These are phyloP conservation scores for Fusarium newnesense DNA, from an alignment of 2,329 filamentous ascomycete genomes.

Conservation along the genomic window DNA sequence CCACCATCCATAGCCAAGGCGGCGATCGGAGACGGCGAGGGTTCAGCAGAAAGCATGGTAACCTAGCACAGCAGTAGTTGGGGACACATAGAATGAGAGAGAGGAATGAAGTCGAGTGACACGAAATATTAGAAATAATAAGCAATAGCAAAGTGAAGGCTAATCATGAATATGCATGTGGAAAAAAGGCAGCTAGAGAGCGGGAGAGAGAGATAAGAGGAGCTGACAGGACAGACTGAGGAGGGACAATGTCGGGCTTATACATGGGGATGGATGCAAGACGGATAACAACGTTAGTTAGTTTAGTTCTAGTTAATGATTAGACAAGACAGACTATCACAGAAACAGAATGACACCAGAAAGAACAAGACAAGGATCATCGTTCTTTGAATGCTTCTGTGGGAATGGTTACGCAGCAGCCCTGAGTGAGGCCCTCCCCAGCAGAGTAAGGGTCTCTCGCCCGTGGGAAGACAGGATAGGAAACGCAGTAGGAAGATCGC, in stretches of 20 bases:
- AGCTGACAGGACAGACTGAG: constrained; percentile 7
- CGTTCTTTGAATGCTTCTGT: background rate
- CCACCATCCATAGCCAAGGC: constrained; percentile 15
- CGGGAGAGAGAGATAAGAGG: constrained; percentile 6
- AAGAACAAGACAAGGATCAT: constrained; percentile 24
- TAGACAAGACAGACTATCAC: constrained; percentile 2
- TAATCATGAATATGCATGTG: background rate
- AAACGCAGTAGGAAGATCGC: constrained; percentile 16
- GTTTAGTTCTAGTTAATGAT: background rate
- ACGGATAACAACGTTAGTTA: constrained; percentile 3
- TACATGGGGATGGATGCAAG: constrained; percentile 2
- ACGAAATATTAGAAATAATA: background rate
- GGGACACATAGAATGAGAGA: constrained; percentile 6
- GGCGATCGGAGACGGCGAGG: constrained; percentile 22
- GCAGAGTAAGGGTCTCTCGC: constrained; percentile 26
- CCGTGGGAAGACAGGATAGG: constrained; percentile 12
- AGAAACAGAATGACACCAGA: constrained; percentile 17
- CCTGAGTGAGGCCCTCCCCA: constrained; percentile 19
- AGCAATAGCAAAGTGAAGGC: background rate
- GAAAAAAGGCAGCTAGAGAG: constrained; percentile 8
- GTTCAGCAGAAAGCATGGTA: constrained; percentile 28
- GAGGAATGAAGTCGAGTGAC: background rate
- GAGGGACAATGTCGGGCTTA: constrained; percentile 26
- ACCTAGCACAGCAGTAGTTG: constrained; percentile 14
- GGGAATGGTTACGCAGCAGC: constrained; percentile 27